These are phyloP conservation scores for Galeopsis tetrahit DNA, from an alignment of 257 asterid species.

Conservation along the genomic window DNA sequence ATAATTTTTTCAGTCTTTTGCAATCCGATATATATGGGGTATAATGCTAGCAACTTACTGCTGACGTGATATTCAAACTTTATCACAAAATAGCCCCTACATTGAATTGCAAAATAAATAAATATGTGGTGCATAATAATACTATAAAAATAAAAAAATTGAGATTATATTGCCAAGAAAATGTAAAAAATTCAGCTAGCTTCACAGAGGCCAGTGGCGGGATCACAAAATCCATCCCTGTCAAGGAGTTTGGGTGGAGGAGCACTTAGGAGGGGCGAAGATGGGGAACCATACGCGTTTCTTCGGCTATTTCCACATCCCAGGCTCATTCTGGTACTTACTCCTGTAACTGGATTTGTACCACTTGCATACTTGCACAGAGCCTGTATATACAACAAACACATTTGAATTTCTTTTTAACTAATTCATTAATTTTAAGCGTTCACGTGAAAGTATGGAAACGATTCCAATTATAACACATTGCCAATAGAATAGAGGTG, in stretches of 20 bases:
- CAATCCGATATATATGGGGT: too few relatives aligned
- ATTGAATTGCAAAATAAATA: too few relatives aligned
- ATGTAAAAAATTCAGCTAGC: constrained; percentile 34
- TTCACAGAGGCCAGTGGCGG: constrained; percentile 82
- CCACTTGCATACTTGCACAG: constrained; percentile 97
- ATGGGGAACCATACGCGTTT: constrained; percentile 94
- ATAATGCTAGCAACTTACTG: too few relatives aligned
- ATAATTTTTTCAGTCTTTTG: too few relatives aligned
- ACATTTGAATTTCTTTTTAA: background rate
- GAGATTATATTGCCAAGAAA: too few relatives aligned
- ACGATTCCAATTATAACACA: background rate
- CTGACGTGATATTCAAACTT: too few relatives aligned
- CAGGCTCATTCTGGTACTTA: constrained; percentile 83
- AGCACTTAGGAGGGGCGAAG: constrained; percentile 91
- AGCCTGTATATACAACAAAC: constrained; percentile 49
- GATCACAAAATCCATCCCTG: constrained; percentile 87
- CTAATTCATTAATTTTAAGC: background rate
- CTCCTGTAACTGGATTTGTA: constrained; percentile 88
- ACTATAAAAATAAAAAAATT: too few relatives aligned
- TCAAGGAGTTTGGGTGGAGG: constrained; percentile 91
- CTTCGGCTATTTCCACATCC: constrained; percentile 93
- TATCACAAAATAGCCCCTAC: too few relatives aligned
- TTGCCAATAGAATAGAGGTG: background rate
- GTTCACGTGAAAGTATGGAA: background rate
- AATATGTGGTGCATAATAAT: too few relatives aligned